phyloP scores from a whole-genome alignment of 2,329 filamentous ascomycete species.

The Trichophyton schoenleinii region DNA sequence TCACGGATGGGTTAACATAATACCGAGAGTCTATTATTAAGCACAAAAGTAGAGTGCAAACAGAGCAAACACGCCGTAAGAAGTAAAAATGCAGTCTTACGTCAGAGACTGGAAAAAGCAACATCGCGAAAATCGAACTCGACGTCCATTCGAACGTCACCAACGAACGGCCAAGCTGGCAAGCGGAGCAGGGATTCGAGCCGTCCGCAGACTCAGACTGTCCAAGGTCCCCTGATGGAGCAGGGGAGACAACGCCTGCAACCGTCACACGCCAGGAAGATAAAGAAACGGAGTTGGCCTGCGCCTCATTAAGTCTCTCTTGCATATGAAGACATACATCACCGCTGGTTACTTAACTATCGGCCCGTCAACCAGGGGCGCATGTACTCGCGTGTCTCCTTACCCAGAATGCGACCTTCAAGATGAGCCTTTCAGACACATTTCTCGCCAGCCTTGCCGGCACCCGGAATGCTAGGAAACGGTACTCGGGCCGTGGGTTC shows the following conservation, averaged over 20 bases:
- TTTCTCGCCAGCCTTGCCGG: background rate
- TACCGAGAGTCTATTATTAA: background rate
- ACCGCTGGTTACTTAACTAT: background rate
- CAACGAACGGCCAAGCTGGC: no score
- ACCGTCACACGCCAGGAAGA: background rate
- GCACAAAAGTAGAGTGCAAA: background rate
- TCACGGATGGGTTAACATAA: background rate
- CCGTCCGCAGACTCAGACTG: no score
- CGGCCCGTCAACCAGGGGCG: background rate
- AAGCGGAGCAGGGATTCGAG: no score
- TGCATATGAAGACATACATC: background rate
- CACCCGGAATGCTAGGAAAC: slow-evolving; percentile 17
- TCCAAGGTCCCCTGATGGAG: background rate
- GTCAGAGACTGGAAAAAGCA: background rate
- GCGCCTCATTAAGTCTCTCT: background rate
- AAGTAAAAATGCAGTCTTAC: background rate
- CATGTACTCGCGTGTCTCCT: background rate
- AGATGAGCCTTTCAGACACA: slow-evolving; percentile 8
- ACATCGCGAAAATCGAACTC: no score
- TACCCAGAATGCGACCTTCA: slow-evolving; percentile 6
- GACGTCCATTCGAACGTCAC: no score
- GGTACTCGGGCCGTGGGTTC: slow-evolving; percentile 35
- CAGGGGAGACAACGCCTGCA: background rate
- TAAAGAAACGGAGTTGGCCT: no score
- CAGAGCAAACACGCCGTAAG: background rate